Evolutionary conservation across 2,329 filamentous ascomycete species (phyloP), one percentile per base, ranked within the genome.

Genomic region (Aspergillus eucalypticola): DNA sequence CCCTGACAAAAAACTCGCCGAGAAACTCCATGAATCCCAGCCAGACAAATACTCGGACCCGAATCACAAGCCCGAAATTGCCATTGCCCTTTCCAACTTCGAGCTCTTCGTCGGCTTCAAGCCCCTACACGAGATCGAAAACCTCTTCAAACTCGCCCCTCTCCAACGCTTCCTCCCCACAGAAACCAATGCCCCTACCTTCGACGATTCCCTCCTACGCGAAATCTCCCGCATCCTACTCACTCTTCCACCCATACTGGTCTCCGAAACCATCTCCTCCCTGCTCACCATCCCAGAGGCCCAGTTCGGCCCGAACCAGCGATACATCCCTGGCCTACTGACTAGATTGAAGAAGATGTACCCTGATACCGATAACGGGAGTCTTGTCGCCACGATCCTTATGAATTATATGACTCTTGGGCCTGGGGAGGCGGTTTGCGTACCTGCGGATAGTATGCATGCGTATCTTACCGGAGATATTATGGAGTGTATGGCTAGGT

Each of bases 41-140:
- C 88, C 89, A 0, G 75, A 85, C 2, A 83, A 86, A 59, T 92
- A 90, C 72, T 85, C 84, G 1, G 89, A 93, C 65, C 78, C 84
- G 2, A 92, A 92, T 72, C 89, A 92, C 79, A 92, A 92, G 75
- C 90, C 90, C 1, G 90, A 93, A 71, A 92, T 93, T 56, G 89
- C 90, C 0, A 79, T 93, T 1, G 89, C 90, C 0, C 76, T 92
- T 1, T 82, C 83, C 11, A 84, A 86, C 21, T 92, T 93, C 67
- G 89, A 92, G 72, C 86, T 89, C 0, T 92, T 93, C 66, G 88
- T 86, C 8, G 90, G 90, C 5, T 92, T 88, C 79, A 92, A 90
- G 69, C 86, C 88, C 0, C 76, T 90, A 0, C 69, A 75, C 8
- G 79, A 87, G 2, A 87, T 92, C 59, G 75, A 85, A 32, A 70